phyloP scores from a whole-genome alignment of 345 rosid genomes.

The Schrenkiella parvula region DNA sequence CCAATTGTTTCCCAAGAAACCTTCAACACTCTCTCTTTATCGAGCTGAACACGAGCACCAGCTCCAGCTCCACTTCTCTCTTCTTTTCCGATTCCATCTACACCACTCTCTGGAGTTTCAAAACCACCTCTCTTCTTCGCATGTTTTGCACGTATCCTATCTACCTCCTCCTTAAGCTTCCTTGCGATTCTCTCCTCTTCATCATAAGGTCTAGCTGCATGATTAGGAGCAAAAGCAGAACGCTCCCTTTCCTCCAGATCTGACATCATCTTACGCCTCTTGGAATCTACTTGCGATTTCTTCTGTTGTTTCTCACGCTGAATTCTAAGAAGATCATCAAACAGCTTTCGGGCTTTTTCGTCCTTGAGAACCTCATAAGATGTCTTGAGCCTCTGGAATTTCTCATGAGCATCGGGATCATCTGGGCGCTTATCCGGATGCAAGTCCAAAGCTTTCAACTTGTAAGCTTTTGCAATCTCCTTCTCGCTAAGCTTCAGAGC shows the following conservation, averaged over 20 bases:
- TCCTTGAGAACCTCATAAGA: constrained; percentile 80
- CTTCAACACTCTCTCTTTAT: constrained; percentile 65
- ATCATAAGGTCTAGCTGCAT: constrained; percentile 36
- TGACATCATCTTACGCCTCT: constrained; percentile 68
- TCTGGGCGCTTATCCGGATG: constrained; percentile 88
- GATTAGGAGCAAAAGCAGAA: constrained; percentile 58
- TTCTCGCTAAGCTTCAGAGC: constrained; percentile 64
- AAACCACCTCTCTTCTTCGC: constrained; percentile 34
- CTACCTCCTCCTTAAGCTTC: constrained; percentile 74
- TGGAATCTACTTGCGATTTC: constrained; percentile 54
- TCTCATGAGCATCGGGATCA: constrained; percentile 75
- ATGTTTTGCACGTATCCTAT: constrained; percentile 63
- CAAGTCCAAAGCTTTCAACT: constrained; percentile 64
- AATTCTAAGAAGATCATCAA: constrained; percentile 74
- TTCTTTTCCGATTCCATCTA: constrained; percentile 29
- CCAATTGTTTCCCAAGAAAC: constrained; percentile 78
- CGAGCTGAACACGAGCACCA: constrained; percentile 35
- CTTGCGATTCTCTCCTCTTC: constrained; percentile 69
- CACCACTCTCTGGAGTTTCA: constrained; percentile 35
- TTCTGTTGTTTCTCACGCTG: constrained; percentile 62
- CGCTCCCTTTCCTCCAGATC: constrained; percentile 86
- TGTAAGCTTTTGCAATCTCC: constrained; percentile 78
- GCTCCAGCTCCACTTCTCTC: constrained; percentile 4
- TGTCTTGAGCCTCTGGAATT: constrained; percentile 68
- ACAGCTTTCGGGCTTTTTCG: constrained; percentile 73